Evolutionary conservation across 345 rosid species (phyloP).

Genomic region (Euphorbia pulcherrima): DNA sequence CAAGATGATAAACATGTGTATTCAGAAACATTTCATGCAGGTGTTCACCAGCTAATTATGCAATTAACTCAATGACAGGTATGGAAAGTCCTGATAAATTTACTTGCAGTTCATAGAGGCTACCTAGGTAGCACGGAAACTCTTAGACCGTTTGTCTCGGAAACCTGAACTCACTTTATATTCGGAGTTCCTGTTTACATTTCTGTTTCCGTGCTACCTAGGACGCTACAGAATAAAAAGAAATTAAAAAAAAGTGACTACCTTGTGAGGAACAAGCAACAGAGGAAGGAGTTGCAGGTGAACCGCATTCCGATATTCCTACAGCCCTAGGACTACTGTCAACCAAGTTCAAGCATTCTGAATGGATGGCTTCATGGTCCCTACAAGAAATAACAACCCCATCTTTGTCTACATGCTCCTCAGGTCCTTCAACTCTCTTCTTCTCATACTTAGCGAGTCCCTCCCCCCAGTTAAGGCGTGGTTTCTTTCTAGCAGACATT

Average conservation of each 20-base stretch:
- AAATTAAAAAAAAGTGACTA: slow-evolving; percentile 25
- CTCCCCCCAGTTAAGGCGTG: slow-evolving; percentile 95
- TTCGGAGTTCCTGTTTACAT: too few species aligned
- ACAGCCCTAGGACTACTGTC: slow-evolving; percentile 62
- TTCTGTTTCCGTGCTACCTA: too few species aligned
- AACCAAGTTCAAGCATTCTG: slow-evolving; percentile 40
- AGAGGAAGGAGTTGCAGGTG: slow-evolving; percentile 92
- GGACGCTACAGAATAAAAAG: too few species aligned
- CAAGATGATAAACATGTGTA: not conserved
- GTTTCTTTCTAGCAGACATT: slow-evolving; percentile 67
- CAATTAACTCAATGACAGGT: not conserved
- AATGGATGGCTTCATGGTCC: slow-evolving; percentile 39
- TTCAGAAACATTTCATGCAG: not conserved
- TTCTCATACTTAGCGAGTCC: slow-evolving; percentile 95
- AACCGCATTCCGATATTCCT: slow-evolving; percentile 59
- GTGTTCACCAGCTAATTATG: not conserved
- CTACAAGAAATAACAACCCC: slow-evolving; percentile 28
- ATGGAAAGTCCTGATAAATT: not conserved
- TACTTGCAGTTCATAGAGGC: not conserved
- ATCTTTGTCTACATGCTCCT: slow-evolving; percentile 43
- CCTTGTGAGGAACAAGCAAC: slow-evolving; percentile 92
- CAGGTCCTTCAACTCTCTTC: slow-evolving; percentile 74
- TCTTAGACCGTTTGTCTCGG: too few species aligned
- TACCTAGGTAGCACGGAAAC: too few species aligned
- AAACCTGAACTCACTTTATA: too few species aligned